phyloP scores from a whole-genome alignment of 2,329 filamentous ascomycete species.

The Xylariaceae sp. region DNA sequence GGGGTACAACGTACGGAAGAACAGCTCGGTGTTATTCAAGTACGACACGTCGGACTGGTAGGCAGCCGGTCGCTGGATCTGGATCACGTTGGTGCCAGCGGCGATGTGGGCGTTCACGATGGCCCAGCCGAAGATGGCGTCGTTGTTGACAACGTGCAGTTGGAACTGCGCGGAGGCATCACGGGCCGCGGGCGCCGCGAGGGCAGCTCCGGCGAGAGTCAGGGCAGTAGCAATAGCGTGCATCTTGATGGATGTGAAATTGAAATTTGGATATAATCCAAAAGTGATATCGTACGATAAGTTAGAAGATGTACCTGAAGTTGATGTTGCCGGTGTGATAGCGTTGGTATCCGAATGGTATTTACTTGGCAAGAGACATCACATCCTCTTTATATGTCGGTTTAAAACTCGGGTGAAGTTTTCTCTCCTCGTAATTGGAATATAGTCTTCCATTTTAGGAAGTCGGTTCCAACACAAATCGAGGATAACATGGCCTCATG shows the following conservation, averaged over 20 bases:
- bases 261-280: no score
- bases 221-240: slow-evolving; percentile 23
- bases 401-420: no score
- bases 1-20: slow-evolving; percentile 33
- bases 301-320: no score
- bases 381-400: no score
- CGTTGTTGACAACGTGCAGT: slow-evolving; percentile 20
- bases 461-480: no score
- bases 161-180: slow-evolving; percentile 24
- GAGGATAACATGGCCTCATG: no score
- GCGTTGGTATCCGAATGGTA: no score
- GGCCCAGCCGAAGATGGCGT: slow-evolving; percentile 26
- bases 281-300: no score
- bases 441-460: no score
- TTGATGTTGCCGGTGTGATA: no score
- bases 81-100: slow-evolving; percentile 28
- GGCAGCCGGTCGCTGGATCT: slow-evolving; percentile 32
- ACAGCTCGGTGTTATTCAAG: slow-evolving; percentile 22
- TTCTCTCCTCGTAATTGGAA: no score
- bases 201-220: slow-evolving; percentile 20
- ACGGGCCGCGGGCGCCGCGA: slow-evolving; percentile 20
- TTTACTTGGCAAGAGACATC: no score
- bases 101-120: slow-evolving; percentile 29
- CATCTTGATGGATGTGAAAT: slow-evolving; percentile 23
- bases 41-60: slow-evolving; percentile 30